Percentiles rank a stretch among this genome's conserved stretches.
These are phyloP conservation scores for Komagataella ulmi DNA, from an alignment of 805 yeast species.

Conservation along the genomic window DNA sequence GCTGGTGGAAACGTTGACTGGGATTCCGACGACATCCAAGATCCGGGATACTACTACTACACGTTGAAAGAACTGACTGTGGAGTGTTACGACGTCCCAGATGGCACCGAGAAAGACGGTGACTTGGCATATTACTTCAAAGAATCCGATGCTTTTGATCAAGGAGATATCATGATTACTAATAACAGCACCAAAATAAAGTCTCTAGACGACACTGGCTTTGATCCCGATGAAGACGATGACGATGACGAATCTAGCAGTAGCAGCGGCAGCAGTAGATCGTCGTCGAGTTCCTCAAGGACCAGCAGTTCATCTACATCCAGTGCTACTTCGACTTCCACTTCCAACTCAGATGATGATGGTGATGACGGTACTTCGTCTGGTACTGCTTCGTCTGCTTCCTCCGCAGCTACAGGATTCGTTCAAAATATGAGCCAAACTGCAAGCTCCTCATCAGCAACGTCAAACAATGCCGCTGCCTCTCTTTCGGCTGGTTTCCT, in stretches of 20 bases:
- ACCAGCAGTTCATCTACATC: neutral
- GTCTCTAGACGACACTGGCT: constrained; percentile 51
- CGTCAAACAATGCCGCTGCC: neutral
- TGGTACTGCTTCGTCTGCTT: neutral
- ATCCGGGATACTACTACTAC: constrained; percentile 75
- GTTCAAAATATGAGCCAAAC: constrained; percentile 17
- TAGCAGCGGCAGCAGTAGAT: neutral
- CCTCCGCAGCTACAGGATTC: constrained; percentile 19
- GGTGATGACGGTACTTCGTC: neutral
- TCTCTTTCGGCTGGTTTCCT: constrained; percentile 3
- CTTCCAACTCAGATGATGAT: neutral
- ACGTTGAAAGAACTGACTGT: constrained; percentile 46
- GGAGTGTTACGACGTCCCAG: constrained; percentile 64
- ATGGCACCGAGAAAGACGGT: constrained; percentile 29
- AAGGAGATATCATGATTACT: constrained; percentile 43
- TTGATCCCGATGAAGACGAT: constrained; percentile 26
- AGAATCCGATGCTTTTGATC: constrained; percentile 29
- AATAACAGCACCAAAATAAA: constrained; percentile 50
- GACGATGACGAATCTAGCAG: neutral
- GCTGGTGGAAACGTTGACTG: constrained; percentile 84
- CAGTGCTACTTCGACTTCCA: neutral
- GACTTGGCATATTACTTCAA: constrained; percentile 41
- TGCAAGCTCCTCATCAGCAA: constrained; percentile 6
- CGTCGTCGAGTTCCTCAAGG: neutral
- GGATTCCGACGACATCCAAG: constrained; percentile 58